Conservation (phyloP, 2,329 filamentous ascomycete genomes). For the Meredithiella fracta region DNA sequence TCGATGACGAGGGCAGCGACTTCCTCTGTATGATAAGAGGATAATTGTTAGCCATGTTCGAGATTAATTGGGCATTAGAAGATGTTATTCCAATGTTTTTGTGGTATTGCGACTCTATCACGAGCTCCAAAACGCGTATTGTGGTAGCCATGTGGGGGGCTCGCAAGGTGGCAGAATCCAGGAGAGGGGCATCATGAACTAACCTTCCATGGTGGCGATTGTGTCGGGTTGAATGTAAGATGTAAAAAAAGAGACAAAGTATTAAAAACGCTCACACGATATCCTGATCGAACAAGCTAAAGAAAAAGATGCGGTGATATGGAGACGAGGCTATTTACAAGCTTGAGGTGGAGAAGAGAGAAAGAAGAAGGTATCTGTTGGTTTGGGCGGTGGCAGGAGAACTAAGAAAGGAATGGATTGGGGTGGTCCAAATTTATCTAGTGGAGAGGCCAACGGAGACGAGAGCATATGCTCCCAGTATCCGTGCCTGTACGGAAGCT, state of each 20-base stretch:
- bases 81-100: not conserved
- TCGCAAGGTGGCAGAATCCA: constrained; percentile 5
- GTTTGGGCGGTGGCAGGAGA: constrained; percentile 12
- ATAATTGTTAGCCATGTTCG: not conserved
- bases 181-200: constrained; percentile 20
- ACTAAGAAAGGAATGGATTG: constrained; percentile 14
- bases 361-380: constrained; percentile 13
- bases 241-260: constrained; percentile 13
- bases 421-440: constrained; percentile 15
- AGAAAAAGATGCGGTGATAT: constrained; percentile 13
- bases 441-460: constrained; percentile 14
- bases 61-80: not conserved
- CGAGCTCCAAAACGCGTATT: not conserved
- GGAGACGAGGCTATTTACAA: constrained; percentile 15
- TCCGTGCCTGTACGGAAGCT: constrained; percentile 14
- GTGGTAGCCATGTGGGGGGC: not conserved
- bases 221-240: constrained; percentile 16
- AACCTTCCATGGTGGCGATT: constrained; percentile 48
- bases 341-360: constrained; percentile 12
- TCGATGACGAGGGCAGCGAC: constrained; percentile 99
- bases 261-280: constrained; percentile 16
- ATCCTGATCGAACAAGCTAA: constrained; percentile 17
- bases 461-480: constrained; percentile 8
- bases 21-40: constrained; percentile 55
- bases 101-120: not conserved